Evolutionary conservation across 108 stramenopile species (phyloP), one percentile per base, ranked within the genome.

Genomic region (Licmophora abbreviata): DNA sequence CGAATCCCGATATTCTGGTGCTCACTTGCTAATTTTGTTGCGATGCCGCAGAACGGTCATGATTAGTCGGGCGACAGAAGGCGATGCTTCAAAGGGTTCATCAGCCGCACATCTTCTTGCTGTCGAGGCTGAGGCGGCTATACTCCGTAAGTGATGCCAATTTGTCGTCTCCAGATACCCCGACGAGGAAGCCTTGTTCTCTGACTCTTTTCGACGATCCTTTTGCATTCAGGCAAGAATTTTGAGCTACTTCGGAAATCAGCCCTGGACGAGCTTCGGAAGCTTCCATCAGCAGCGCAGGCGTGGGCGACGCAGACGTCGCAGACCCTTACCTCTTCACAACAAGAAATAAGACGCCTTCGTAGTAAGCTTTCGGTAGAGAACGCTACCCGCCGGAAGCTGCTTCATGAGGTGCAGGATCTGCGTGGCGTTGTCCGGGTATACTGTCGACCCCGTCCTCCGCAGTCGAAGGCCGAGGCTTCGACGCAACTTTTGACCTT

Each of bases 391-490:
- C 43, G 89, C 43, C 60, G 83, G 29, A 86, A 84, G 51, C 68
- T 91, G 14, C 51, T 74, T 27, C 64, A 80, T 31, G 80, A 86
- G 60, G 64, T 91, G 11, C 83, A 84, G 55, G 89, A 91, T 52
- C 51, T 87, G 42, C 62, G 79, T 29, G 89, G 89, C 20, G 60
- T 68, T 10, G 78, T 91, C 10, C 80, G 89, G 21, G 85, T 91
- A 4, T 91, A 87, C 48, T 86, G 85, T 38, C 60, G 85, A 44
- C 80, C 80, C 10, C 73, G 63, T 41, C 63, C 74, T 15, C 9
- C 44, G n/a, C 21, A 18, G 17, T 35, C 15, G 14, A 44, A 38
- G 28, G 44, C 20, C 3, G 20, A 44, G 22, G 33, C 26, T 2
- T 44, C 61, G 0, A 58, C 36, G 22, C 40, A 44, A 0, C 68